A percentile compares a stretch with the other conserved stretches of the same genome.
Conservation (phyloP, 768 basidiomycete genomes). For the Phylloporus arenicola region DNA sequence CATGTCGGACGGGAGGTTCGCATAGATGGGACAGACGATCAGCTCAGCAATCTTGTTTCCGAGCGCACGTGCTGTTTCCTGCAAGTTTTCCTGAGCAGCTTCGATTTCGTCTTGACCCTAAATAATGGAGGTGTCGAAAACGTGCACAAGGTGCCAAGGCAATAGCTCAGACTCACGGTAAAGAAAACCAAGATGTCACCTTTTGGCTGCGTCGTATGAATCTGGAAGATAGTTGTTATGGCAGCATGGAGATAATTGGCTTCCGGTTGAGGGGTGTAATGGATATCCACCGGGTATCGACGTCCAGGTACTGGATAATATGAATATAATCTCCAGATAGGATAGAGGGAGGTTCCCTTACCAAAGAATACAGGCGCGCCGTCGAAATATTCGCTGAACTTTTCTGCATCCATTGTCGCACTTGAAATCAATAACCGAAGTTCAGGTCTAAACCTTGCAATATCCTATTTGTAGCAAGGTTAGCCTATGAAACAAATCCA, state of each 20-base stretch:
- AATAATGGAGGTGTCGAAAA: slow-evolving; percentile 5
- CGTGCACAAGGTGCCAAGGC: background rate
- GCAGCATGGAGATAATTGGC: slow-evolving; percentile 98
- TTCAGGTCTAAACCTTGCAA: slow-evolving; percentile 93
- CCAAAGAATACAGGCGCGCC: slow-evolving; percentile 92
- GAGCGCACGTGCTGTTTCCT: slow-evolving; percentile 90
- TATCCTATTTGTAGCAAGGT: slow-evolving; percentile 57
- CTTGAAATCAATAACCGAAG: slow-evolving; percentile 89
- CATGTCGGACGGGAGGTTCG: slow-evolving; percentile 98
- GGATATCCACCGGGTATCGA: slow-evolving; percentile 95
- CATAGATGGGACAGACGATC: slow-evolving; percentile 96
- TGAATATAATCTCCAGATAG: slow-evolving; percentile 3
- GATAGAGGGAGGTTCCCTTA: slow-evolving; percentile 31
- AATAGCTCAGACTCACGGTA: slow-evolving; percentile 51
- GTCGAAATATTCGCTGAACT: slow-evolving; percentile 97
- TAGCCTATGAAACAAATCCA: slow-evolving; percentile 18
- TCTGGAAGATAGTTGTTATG: slow-evolving; percentile 98
- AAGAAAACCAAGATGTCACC: slow-evolving; percentile 98
- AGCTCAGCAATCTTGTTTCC: slow-evolving; percentile 90
- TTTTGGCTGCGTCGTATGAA: slow-evolving; percentile 96
- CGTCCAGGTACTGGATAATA: slow-evolving; percentile 79
- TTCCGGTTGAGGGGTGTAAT: slow-evolving; percentile 98
- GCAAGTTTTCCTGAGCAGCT: slow-evolving; percentile 91
- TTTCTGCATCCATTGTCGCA: slow-evolving; percentile 96
- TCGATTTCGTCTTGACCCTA: slow-evolving; percentile 98